These are phyloP conservation scores for Colletotrichum agaves DNA, from an alignment of 2,329 filamentous ascomycete species.

Conservation along the genomic window DNA sequence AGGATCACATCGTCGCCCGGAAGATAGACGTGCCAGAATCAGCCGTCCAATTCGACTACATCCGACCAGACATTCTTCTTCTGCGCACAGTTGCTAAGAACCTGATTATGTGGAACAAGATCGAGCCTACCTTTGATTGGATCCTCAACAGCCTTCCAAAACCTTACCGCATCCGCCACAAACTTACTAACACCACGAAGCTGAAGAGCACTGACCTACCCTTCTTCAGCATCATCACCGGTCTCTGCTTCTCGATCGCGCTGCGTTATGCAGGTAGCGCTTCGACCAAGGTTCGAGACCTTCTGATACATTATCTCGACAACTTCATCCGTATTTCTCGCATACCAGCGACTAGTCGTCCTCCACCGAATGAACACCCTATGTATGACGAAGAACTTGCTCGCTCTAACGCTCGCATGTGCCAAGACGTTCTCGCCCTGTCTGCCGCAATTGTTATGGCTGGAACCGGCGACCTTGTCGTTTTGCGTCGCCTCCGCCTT, in stretches of 20 bases:
- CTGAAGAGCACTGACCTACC: slow-evolving; percentile 87
- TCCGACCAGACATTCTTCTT: slow-evolving; percentile 91
- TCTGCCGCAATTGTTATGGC: slow-evolving; percentile 92
- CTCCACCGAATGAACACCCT: slow-evolving; percentile 42
- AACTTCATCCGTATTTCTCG: slow-evolving; percentile 83
- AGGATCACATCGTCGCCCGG: slow-evolving; percentile 84
- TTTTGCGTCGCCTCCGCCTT: slow-evolving; percentile 85
- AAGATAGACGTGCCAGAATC: slow-evolving; percentile 96
- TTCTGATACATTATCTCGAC: slow-evolving; percentile 86
- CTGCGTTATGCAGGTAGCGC: slow-evolving; percentile 80
- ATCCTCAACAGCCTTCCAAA: slow-evolving; percentile 77
- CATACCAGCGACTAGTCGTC: slow-evolving; percentile 54
- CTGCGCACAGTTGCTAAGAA: slow-evolving; percentile 90
- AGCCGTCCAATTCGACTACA: slow-evolving; percentile 91
- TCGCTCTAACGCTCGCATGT: slow-evolving; percentile 86
- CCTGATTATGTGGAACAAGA: slow-evolving; percentile 90
- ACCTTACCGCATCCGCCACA: slow-evolving; percentile 72
- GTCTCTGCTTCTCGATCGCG: slow-evolving; percentile 84
- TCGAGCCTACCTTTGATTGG: slow-evolving; percentile 80
- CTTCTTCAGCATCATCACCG: slow-evolving; percentile 91
- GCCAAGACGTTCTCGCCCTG: slow-evolving; percentile 87
- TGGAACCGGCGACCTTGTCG: slow-evolving; percentile 87
- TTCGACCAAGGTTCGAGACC: slow-evolving; percentile 76
- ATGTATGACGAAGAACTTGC: slow-evolving; percentile 88
- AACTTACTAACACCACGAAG: slow-evolving; percentile 67